Conservation (phyloP, 2,329 filamentous ascomycete genomes). For the Byssothecium circinans region DNA sequence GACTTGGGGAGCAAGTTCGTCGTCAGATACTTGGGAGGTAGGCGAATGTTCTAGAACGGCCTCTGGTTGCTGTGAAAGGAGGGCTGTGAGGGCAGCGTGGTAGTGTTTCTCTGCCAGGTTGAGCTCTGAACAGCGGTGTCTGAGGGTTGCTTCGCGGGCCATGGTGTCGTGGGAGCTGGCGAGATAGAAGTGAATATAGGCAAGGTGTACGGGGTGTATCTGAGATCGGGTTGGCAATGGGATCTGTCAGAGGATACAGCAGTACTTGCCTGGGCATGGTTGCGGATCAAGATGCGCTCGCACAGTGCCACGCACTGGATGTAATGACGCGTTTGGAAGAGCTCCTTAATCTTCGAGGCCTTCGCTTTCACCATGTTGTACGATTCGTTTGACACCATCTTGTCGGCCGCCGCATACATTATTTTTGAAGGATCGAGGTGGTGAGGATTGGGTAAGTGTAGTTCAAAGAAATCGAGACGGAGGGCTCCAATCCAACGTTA, state of each 20-base stretch:
- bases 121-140: constrained; percentile 33
- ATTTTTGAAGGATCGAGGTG: too few relatives aligned
- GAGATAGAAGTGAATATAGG: constrained; percentile 43
- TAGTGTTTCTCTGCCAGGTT: constrained; percentile 41
- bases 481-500: too few relatives aligned
- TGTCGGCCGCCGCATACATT: constrained; percentile 4
- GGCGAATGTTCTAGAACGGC: constrained; percentile 22
- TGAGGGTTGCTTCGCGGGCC: constrained; percentile 37
- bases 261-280: constrained; percentile 22
- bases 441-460: too few relatives aligned
- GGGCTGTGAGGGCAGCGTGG: constrained; percentile 29
- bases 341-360: constrained; percentile 32
- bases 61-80: constrained; percentile 20
- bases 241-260: neutral
- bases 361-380: constrained; percentile 27
- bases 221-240: constrained; percentile 13
- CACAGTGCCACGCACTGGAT: constrained; percentile 38
- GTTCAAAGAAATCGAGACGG: neutral
- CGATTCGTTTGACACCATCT: constrained; percentile 17
- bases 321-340: constrained; percentile 40
- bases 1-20: constrained; percentile 9
- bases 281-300: constrained; percentile 27
- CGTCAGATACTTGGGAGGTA: constrained; percentile 18
- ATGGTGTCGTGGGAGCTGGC: constrained; percentile 43
- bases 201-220: constrained; percentile 39